phyloP scores from a whole-genome alignment of 257 asterid genomes.

The Ligustrum vulgare region DNA sequence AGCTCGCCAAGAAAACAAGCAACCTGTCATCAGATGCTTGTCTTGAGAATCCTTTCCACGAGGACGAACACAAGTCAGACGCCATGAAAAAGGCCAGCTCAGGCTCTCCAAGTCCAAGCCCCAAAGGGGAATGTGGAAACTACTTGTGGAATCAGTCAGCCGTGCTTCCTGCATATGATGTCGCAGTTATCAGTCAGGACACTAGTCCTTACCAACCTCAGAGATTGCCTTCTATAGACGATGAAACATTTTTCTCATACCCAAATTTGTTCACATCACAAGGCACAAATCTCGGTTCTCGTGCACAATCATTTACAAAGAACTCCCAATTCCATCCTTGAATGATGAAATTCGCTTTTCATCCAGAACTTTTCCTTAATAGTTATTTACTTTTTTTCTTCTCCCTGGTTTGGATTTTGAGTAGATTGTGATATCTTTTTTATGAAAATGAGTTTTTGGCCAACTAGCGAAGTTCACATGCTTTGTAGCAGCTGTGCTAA shows the following conservation, averaged over 20 bases:
- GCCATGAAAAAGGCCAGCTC: slow-evolving; percentile 24
- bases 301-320: slow-evolving; percentile 43
- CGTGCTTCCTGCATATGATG: slow-evolving; percentile 31
- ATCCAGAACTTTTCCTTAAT: slow-evolving; percentile 20
- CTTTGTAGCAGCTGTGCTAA: background rate
- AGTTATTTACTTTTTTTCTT: slow-evolving; percentile 8
- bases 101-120: slow-evolving; percentile 37
- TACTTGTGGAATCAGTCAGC: slow-evolving; percentile 14
- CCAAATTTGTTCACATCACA: slow-evolving; percentile 72
- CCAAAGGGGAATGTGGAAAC: slow-evolving; percentile 16
- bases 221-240: slow-evolving; percentile 77
- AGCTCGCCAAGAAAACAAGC: slow-evolving; percentile 51
- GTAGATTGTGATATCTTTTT: background rate
- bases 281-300: slow-evolving; percentile 45
- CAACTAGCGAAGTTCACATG: background rate
- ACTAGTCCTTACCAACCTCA: slow-evolving; percentile 53
- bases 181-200: slow-evolving; percentile 25
- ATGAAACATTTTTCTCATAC: slow-evolving; percentile 69
- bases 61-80: slow-evolving; percentile 28
- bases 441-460: slow-evolving; percentile 22
- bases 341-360: slow-evolving; percentile 22
- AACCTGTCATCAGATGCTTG: slow-evolving; percentile 30
- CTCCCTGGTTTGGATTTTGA: slow-evolving; percentile 1
- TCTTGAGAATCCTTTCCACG: slow-evolving; percentile 54
- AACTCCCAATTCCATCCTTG: slow-evolving; percentile 35